Evolutionary conservation across 805 yeast species (phyloP), one percentile per base, ranked within the genome.

Genomic region (Myxozyma mucilagina): DNA sequence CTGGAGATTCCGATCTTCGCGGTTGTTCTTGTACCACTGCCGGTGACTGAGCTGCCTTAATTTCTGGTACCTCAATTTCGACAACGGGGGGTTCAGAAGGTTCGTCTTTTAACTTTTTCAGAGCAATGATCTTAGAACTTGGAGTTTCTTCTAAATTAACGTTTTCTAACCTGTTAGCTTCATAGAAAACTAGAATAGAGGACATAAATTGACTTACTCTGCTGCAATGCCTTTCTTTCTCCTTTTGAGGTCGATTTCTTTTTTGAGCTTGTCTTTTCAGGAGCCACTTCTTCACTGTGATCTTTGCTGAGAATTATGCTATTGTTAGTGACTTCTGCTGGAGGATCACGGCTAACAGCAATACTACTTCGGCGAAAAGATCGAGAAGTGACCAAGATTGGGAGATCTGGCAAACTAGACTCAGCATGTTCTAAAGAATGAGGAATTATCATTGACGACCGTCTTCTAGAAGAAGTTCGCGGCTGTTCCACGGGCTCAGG

Each of bases 171-270:
- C 43, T 29, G 14, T n/a, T 4, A 18, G 24, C 31, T 11, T 32
- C 18, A 36, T 34, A 3, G 38, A 24, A 14, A 24, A 24, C 10
- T 13, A 32, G n/a, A 31, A 13, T n/a, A n/a, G 3, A 18, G 8
- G 16, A n/a, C 31, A 41, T 16, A n/a, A 31, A 16, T 13, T 16
- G 18, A 61, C 55, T 31, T 48, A 61, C 64, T 49, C 16, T 47
- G 56, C 42, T 57, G 61, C 39, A 61, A 24, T 1, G 56, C 64
- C 16, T 43, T 43, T 35, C 64, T 39, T 24, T 39, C 54, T 1
- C 38, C 20, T 29, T 38, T 39, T n/a, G 42, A 24, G 10, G 13
- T n/a, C 5, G 52, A 11, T 16, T 49, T 49, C 54, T 50, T 50
- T 20, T 50, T 24, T 29, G 54, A 29, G 4, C 9, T 20, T 4